Percentiles rank a stretch among this genome's conserved stretches.
These are phyloP conservation scores for Gastrodia elata DNA, from an alignment of 106 monocot species.

Conservation along the genomic window DNA sequence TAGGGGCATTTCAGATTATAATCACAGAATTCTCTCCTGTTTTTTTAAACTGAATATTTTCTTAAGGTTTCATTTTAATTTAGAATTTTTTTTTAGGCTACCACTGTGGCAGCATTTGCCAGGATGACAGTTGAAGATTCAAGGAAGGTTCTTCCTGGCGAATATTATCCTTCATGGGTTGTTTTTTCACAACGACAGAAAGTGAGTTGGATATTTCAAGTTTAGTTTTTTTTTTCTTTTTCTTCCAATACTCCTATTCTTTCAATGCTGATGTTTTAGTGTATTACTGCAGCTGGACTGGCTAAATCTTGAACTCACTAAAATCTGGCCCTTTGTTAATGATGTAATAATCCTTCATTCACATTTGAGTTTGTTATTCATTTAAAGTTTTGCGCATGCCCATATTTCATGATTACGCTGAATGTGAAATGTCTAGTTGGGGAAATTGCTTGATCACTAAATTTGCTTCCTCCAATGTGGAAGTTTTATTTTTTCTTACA, in stretches of 20 bases:
- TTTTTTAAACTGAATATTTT: not conserved
- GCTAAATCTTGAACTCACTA: constrained; percentile 70
- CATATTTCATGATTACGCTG: not conserved
- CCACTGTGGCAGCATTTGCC: constrained; percentile 62
- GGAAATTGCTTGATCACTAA: not conserved
- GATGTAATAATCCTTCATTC: constrained; percentile 33
- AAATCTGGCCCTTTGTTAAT: constrained; percentile 98
- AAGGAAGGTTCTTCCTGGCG: constrained; percentile 62
- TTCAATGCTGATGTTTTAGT: constrained; percentile 11
- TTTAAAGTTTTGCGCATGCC: not conserved
- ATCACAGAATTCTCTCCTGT: not conserved
- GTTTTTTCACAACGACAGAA: constrained; percentile 80
- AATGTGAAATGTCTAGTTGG: not conserved
- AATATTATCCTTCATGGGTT: constrained; percentile 90
- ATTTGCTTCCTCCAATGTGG: not conserved
- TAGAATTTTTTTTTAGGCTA: constrained; percentile 34
- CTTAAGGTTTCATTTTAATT: not conserved
- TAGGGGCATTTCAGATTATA: not conserved
- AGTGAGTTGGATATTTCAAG: constrained; percentile 33
- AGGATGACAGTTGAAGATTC: constrained; percentile 83
- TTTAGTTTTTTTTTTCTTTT: not conserved
- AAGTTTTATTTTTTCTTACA: constrained; percentile 10
- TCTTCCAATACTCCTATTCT: not conserved
- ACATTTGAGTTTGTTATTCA: not conserved
- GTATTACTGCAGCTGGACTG: constrained; percentile 67